A percentile compares a stretch with the other conserved stretches of the same genome.
Evolutionary conservation across 1,284 basidiomycete species (phyloP).

Genomic region (Austroboletus novae-zelandiae): DNA sequence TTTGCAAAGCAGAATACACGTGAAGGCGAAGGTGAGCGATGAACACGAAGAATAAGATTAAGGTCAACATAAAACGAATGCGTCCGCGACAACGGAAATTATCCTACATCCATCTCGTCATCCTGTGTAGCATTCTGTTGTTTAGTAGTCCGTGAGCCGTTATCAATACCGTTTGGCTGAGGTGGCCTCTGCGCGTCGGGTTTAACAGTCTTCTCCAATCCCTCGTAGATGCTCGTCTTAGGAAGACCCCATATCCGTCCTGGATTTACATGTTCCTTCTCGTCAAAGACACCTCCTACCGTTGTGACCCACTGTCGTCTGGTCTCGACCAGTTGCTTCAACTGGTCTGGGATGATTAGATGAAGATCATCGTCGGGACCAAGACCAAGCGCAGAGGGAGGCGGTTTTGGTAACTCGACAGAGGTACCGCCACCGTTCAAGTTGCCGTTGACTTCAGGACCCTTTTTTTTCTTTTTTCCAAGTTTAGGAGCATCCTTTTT

Average conservation of each 20-base stretch:
- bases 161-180: conserved; percentile 14
- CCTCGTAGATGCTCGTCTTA: conserved; percentile 68
- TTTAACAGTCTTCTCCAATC: conserved; percentile 61
- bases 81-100: conserved; percentile 16
- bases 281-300: conserved; percentile 65
- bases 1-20: conserved; percentile 24
- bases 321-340: conserved; percentile 69
- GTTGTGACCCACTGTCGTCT: conserved; percentile 71
- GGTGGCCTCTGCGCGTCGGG: conserved; percentile 14
- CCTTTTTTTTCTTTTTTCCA: conserved; percentile 69
- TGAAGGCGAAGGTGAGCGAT: conserved; percentile 19
- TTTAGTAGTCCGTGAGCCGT: conserved; percentile 38
- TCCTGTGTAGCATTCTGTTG: conserved; percentile 43
- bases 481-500: conserved; percentile 69
- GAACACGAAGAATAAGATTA: conserved; percentile 37
- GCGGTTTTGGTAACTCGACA: conserved; percentile 40
- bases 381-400: conserved; percentile 66
- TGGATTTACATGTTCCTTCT: conserved; percentile 60
- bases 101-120: conserved; percentile 58
- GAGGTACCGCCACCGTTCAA: conserved; percentile 32
- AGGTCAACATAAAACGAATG: conserved; percentile 12
- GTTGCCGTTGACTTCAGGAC: conserved; percentile 41
- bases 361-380: conserved; percentile 63
- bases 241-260: conserved; percentile 77
- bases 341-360: conserved; percentile 67